Evolutionary conservation across 1,284 basidiomycete species (phyloP), one percentile per base, ranked within the genome.

Genomic region (Puccinia triticina): DNA sequence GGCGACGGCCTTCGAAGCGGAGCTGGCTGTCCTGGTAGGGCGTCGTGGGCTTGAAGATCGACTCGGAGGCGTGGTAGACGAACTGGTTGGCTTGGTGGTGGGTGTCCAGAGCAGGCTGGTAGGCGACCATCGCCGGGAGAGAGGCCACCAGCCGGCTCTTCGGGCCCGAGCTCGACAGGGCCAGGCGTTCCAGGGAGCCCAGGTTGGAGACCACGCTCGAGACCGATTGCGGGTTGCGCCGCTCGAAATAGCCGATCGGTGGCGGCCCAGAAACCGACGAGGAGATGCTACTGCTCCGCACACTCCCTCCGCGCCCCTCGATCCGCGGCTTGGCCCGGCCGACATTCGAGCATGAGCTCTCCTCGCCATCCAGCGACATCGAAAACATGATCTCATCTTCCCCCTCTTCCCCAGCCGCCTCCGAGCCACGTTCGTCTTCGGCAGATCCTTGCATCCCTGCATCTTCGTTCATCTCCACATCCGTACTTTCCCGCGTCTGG

Each of bases 361-460:
- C 77, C 14, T 79, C 77, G 26, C 77, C 77, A 79, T 79, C 61
- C 21, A 79, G 46, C 11, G 77, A 79, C 77, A 79, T 79, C 21
- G 67, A 40, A 46, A 69, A 69, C 66, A 69, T 43, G 21, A 66
- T 66, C 40, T 71, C 77, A 71, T 79, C 64, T 53, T 79, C 77
- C 12, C 37, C 66, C 43, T 79, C 77, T 21, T 71, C 77, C 18
- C 46, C 40, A 10, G 43, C 66, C 32, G 10, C 46, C 23, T 69
- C 76, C 26, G 61, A 40, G 12, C 40, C 48, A 18, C 40, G 53
- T 29, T 76, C 53, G 29, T 76, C 48, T 12, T 61, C 73, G 2
- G 40, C 55, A 29, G 32, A 61, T 61, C 59, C 59, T 61, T 34
- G 59, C 29, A 12, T 16, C 10, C 29, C 59, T 34, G 12, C 26